phyloP scores from a whole-genome alignment of 2,329 filamentous ascomycete species.

The Colletotrichum chrysophilum region DNA sequence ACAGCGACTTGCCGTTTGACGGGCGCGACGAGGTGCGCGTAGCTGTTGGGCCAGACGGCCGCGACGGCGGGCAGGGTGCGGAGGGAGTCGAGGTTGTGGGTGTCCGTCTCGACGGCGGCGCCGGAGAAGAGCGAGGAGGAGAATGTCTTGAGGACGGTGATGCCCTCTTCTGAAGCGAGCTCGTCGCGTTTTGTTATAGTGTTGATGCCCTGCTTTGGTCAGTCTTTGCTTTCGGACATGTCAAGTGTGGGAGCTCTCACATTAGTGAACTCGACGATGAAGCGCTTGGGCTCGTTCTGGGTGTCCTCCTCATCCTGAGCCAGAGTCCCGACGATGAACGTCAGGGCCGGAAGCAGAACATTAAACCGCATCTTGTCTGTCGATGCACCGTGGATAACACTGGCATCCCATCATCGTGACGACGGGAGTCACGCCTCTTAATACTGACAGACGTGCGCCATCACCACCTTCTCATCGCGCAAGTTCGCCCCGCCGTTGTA shows the following conservation, averaged over 20 bases:
- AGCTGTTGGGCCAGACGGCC: constrained; percentile 7
- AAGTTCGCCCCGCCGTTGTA: background rate
- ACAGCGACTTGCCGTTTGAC: background rate
- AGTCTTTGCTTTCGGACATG: background rate
- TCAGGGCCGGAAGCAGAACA: background rate
- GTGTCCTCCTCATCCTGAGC: background rate
- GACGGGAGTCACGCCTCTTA: background rate
- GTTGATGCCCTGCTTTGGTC: background rate
- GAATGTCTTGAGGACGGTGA: constrained; percentile 9
- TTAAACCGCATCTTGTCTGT: background rate
- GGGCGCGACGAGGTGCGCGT: constrained; percentile 7
- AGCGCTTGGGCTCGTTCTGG: constrained; percentile 2
- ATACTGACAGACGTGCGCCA: background rate
- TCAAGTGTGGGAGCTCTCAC: background rate
- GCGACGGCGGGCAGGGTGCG: constrained; percentile 2
- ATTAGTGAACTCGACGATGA: constrained; percentile 17
- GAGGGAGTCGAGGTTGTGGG: constrained; percentile 14
- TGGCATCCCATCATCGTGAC: background rate
- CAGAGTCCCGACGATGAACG: background rate
- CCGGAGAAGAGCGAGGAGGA: constrained; percentile 19
- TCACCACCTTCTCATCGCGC: background rate
- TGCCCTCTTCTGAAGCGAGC: background rate
- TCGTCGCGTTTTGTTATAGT: background rate
- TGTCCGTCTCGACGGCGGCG: constrained; percentile 11
- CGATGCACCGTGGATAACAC: background rate